These are phyloP conservation scores for Beta lomatogona DNA, from an alignment of 179 eudicot genomes.

Conservation along the genomic window DNA sequence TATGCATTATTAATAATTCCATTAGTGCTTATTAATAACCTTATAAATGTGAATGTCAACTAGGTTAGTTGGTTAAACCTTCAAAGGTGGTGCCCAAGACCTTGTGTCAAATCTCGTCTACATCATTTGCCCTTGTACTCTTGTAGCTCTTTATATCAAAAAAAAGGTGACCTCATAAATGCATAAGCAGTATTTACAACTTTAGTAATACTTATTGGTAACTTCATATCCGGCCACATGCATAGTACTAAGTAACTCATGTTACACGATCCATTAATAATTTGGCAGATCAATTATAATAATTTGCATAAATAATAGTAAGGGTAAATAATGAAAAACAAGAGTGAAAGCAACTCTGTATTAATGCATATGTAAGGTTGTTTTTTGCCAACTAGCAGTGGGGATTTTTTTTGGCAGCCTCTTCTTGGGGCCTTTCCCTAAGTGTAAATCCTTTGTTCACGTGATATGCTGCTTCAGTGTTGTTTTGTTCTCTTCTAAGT, in stretches of 20 bases:
- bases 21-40: no score
- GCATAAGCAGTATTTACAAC: no score
- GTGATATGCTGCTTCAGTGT: conserved; percentile 31
- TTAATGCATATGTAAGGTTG: conserved; percentile 21
- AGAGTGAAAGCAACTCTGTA: conserved; percentile 23
- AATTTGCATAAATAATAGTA: neutral
- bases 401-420: conserved; percentile 35
- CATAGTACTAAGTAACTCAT: no score
- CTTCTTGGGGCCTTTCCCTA: conserved; percentile 26
- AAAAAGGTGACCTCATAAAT: no score
- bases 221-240: no score
- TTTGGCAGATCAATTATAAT: no score
- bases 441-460: conserved; percentile 34
- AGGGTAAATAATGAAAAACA: neutral
- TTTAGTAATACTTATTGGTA: no score
- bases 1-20: no score
- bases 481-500: conserved; percentile 36
- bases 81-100: fast-evolving
- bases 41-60: fast-evolving
- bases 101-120: no score
- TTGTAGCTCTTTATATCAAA: no score
- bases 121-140: fast-evolving
- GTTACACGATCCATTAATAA: no score
- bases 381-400: conserved; percentile 35
- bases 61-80: fast-evolving